These are phyloP conservation scores for Psilocybe cubensis DNA, from an alignment of 768 basidiomycete genomes.

Conservation along the genomic window DNA sequence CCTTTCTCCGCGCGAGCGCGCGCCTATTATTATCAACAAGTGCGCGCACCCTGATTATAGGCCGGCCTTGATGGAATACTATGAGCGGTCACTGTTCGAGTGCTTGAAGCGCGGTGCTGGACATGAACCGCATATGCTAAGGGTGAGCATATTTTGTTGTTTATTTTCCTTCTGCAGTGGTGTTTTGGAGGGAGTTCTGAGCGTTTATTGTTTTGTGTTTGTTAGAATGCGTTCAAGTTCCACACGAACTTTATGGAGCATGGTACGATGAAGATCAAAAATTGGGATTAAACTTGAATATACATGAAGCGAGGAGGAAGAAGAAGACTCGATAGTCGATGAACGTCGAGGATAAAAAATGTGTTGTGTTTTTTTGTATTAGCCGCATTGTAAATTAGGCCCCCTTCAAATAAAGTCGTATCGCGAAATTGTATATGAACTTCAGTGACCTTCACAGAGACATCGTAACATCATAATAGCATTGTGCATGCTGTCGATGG, in stretches of 20 bases:
- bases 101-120: constrained; percentile 46
- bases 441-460: too few species aligned
- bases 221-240: constrained; percentile 40
- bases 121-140: constrained; percentile 53
- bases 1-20: constrained; percentile 48
- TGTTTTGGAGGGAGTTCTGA: background rate
- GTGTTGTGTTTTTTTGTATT: too few species aligned
- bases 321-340: background rate
- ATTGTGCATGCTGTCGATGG: too few species aligned
- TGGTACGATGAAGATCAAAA: constrained; percentile 42
- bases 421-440: too few species aligned
- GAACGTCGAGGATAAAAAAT: too few species aligned
- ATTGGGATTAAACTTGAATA: constrained; percentile 34
- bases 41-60: constrained; percentile 53
- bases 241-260: constrained; percentile 38
- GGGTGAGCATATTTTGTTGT: constrained; percentile 38
- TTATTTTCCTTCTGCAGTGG: background rate
- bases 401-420: too few species aligned
- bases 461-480: too few species aligned
- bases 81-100: constrained; percentile 45
- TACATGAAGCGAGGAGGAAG: too few species aligned
- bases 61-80: constrained; percentile 47
- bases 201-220: background rate
- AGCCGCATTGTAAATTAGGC: too few species aligned
- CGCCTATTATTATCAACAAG: constrained; percentile 48